Conservation (phyloP, 2,329 filamentous ascomycete genomes). For the Dothideomycetidae sp. region DNA sequence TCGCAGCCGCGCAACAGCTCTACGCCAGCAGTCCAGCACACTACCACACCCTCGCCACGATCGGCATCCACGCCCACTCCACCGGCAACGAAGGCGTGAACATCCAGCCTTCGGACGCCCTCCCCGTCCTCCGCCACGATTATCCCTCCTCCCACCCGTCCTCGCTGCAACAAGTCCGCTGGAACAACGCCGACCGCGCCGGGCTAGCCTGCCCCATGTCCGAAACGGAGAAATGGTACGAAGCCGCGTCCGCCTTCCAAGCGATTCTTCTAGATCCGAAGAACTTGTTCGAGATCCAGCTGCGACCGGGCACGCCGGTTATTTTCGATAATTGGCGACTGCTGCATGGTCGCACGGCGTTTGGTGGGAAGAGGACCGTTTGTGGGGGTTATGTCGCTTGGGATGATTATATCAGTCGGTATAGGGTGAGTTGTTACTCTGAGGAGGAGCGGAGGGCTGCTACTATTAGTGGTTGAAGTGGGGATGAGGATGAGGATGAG, state of each 20-base stretch:
- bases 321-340: slow-evolving; percentile 97
- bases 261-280: slow-evolving; percentile 49
- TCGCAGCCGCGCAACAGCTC: slow-evolving; percentile 53
- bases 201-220: slow-evolving; percentile 44
- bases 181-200: slow-evolving; percentile 87
- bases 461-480: slow-evolving; percentile 21
- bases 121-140: slow-evolving; percentile 57
- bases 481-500: not conserved
- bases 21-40: slow-evolving; percentile 37
- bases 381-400: slow-evolving; percentile 80
- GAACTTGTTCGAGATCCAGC: slow-evolving; percentile 65
- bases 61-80: slow-evolving; percentile 60
- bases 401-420: slow-evolving; percentile 68
- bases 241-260: slow-evolving; percentile 61
- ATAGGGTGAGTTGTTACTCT: slow-evolving; percentile 53
- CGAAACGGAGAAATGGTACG: slow-evolving; percentile 55
- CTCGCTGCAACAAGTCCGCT: slow-evolving; percentile 53
- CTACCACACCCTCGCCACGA: slow-evolving; percentile 43
- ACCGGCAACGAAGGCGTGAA: slow-evolving; percentile 75
- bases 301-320: slow-evolving; percentile 63
- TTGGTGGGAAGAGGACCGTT: slow-evolving; percentile 71
- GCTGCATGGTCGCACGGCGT: slow-evolving; percentile 70
- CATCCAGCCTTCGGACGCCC: slow-evolving; percentile 55
- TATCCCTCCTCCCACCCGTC: slow-evolving; percentile 24
- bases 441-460: slow-evolving; percentile 19